Base-by-base conservation (phyloP, 495 filamentous ascomycete genomes). In the Podospora fimiseda region DNA sequence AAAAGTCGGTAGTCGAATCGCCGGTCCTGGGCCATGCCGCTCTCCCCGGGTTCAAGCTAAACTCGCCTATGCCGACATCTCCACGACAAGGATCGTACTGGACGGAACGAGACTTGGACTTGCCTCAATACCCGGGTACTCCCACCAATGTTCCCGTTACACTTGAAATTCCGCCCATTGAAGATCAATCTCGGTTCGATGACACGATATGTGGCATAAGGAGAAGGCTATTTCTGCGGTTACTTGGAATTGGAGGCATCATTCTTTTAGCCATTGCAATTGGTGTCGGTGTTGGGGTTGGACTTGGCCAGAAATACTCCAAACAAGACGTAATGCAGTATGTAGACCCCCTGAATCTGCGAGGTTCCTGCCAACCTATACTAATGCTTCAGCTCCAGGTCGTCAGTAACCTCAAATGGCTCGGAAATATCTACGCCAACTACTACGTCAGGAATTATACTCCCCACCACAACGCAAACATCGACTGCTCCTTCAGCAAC, bases 211-310 rank as follows among this genome's bases (percentile, higher is more conserved):
- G 51, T 15, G 55, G 58, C 7, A 11, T 63, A 6, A 51, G 49
- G 44, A 50, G 41, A 30, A 18, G 44, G 1, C 39, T 58, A 8
- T 53, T 56, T 24, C 33, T 60, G 8, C 7, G 58, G 15, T 24
- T 63, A 1, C 24, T 60, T 2, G 55, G 30, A 4, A n/a, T 55
- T 2, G 58, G 40, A 13, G 48, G 44, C 0, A 9, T 63, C 33
- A 19, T 56, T 39, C 48, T 60, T 11, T 13, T 58, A n/a, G 58
- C 33, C 3, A 48, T 63, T 13, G 60, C 48, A 21, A 30, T 63
- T 19, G 58, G 58, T 7, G 60, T 60, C 1, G 58, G 60, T 11
- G 54, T 63, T 23, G 58, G 50, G 8, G 55, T 60, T 9, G 60
- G 54, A 13, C 16, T 51, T 16, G 41, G 33, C 11, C 51, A 59